phyloP scores from a whole-genome alignment of 306 rosid genomes.

The Cicer cuneatum region DNA sequence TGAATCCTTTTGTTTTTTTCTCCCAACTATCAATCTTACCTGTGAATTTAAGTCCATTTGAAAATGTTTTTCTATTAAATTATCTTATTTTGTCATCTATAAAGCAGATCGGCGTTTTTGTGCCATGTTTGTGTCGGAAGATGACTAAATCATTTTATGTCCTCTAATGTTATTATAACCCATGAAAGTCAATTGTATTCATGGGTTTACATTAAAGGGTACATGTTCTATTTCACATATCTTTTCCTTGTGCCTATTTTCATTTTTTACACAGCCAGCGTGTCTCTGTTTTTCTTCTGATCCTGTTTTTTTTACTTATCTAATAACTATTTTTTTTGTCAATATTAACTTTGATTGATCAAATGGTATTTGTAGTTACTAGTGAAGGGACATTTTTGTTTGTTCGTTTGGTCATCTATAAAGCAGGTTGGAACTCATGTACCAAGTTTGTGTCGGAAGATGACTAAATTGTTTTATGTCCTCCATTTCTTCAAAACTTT shows the following conservation, averaged over 20 bases:
- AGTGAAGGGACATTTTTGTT: too few species aligned
- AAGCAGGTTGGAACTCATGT: not conserved
- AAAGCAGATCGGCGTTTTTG: constrained; percentile 58
- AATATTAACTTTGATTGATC: too few species aligned
- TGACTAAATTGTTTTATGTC: not conserved
- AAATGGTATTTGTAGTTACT: too few species aligned
- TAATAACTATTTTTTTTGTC: too few species aligned
- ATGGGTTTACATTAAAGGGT: constrained; percentile 40
- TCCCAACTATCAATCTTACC: too few species aligned
- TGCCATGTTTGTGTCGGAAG: constrained; percentile 87
- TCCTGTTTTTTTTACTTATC: too few species aligned
- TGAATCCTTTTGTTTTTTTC: too few species aligned
- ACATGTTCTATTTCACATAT: constrained; percentile 1
- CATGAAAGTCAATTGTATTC: constrained; percentile 44
- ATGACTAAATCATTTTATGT: constrained; percentile 56
- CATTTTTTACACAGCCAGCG: too few species aligned
- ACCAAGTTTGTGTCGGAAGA: constrained; percentile 22
- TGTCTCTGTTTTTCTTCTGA: too few species aligned
- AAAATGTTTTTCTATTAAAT: too few species aligned
- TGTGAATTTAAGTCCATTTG: too few species aligned
- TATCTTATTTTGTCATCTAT: constrained; percentile 51
- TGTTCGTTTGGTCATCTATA: not conserved
- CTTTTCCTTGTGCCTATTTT: not conserved
- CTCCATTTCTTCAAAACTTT: not conserved
- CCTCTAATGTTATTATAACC: constrained; percentile 10